phyloP scores from a whole-genome alignment of 1,139 yeast species.

The Yarrowia galli region DNA sequence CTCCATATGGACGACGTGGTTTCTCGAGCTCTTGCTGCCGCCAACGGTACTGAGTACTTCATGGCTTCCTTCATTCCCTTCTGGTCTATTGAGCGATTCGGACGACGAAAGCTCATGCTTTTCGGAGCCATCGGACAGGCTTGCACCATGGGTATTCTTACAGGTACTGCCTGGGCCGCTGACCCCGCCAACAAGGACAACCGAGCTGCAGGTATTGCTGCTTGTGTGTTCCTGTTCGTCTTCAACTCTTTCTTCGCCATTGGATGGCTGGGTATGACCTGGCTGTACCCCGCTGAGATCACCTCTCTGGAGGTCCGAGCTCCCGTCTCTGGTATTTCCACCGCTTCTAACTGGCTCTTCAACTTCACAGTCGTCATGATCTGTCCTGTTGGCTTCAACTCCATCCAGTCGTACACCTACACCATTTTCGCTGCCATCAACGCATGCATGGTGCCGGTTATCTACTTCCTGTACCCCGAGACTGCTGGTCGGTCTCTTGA shows the following conservation, averaged over 20 bases:
- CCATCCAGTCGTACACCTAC: conserved; percentile 51
- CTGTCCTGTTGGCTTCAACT: conserved; percentile 53
- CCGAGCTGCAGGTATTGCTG: conserved; percentile 68
- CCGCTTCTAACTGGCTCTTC: conserved; percentile 80
- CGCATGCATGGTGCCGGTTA: conserved; percentile 42
- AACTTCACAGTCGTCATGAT: conserved; percentile 72
- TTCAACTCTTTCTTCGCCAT: conserved; percentile 83
- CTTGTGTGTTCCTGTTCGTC: conserved; percentile 77
- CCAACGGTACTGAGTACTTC: conserved; percentile 35
- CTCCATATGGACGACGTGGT: conserved; percentile 25
- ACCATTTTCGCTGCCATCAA: conserved; percentile 49
- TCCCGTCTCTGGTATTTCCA: conserved; percentile 76
- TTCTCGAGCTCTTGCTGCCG: conserved; percentile 32
- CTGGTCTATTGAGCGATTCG: conserved; percentile 41
- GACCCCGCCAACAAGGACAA: conserved; percentile 42
- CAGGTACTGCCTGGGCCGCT: conserved; percentile 45
- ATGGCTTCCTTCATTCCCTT: conserved; percentile 32
- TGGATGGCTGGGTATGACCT: conserved; percentile 86
- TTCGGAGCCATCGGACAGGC: conserved; percentile 42
- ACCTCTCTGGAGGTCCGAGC: conserved; percentile 80
- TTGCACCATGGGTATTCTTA: conserved; percentile 57
- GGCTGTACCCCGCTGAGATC: conserved; percentile 79
- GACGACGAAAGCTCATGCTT: conserved; percentile 40
- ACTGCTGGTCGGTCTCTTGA: conserved; percentile 56
- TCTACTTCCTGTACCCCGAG: conserved; percentile 56